A percentile compares a stretch with the other conserved stretches of the same genome.
These are phyloP conservation scores for Ogataea polymorpha DNA, from an alignment of 805 yeast genomes.

Conservation along the genomic window DNA sequence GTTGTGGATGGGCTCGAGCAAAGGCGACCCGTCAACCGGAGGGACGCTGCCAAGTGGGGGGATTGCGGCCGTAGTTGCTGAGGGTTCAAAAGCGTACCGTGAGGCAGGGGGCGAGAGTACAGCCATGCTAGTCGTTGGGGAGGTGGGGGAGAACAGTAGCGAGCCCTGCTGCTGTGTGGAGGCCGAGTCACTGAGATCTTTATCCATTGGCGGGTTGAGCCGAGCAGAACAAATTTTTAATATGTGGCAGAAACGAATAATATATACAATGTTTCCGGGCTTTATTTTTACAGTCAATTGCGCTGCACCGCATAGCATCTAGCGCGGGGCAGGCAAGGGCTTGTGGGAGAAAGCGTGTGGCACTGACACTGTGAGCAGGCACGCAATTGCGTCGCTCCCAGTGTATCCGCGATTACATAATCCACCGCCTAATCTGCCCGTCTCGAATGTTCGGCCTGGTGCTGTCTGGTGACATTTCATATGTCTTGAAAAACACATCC, in stretches of 20 bases:
- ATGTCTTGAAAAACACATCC: neutral
- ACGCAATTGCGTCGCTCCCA: too few species aligned
- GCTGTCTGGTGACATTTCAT: neutral
- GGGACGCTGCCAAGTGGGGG: constrained; percentile 22
- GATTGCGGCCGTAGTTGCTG: constrained; percentile 21
- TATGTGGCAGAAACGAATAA: constrained; percentile 11
- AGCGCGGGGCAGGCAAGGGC: too few species aligned
- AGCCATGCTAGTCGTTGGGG: constrained; percentile 33
- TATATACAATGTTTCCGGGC: neutral
- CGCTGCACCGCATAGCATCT: too few species aligned
- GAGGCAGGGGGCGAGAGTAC: constrained; percentile 42
- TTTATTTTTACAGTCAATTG: too few species aligned
- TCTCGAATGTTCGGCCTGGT: neutral
- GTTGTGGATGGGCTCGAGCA: constrained; percentile 14
- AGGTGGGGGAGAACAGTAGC: constrained; percentile 22
- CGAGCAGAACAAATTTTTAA: constrained; percentile 8
- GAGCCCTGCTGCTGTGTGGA: constrained; percentile 15
- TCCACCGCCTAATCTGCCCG: neutral
- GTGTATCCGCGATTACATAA: too few species aligned
- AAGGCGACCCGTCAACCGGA: constrained; percentile 18
- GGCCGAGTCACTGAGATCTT: constrained; percentile 18
- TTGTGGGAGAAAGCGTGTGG: too few species aligned
- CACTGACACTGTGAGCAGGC: too few species aligned
- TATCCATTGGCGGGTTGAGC: constrained; percentile 12
- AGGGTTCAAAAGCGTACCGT: constrained; percentile 33